Evolutionary conservation across 768 basidiomycete genomes (phyloP), one percentile per base, ranked within the genome.

Genomic region (Scleroderma citrinum): DNA sequence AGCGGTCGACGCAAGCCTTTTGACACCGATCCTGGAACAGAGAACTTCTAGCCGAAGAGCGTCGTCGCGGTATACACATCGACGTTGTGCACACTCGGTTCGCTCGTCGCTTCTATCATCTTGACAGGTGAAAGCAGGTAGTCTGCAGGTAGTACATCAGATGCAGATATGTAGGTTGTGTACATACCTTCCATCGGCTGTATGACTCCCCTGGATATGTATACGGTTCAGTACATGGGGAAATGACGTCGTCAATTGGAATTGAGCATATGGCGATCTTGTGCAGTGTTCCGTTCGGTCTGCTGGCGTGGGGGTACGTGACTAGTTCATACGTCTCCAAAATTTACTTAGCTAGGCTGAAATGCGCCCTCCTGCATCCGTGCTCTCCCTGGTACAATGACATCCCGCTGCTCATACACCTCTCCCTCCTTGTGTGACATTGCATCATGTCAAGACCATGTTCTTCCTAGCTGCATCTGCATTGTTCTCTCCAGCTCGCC

Each of bases 1-100:
- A 6, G 73, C 73, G n/a, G 75, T 76, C 2, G 78, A 80, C 46
- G 73, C 82, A 1, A 73, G 73, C 0, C 77, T 80, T 55, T 59
- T 82, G 11, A 72, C 35, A 66, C 74, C 40, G 69, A 37, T 29
- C 3, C 59, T 40, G 47, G 29, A 10, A 7, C 16, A 14, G 7
- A 32, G 30, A 13, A 42, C 12, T 30, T 7, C 24, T 44, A 38
- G 8, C 8, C 26, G 8, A 8, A 5, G 26, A 8, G 5, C 26
- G 26, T 59, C 32, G 63, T 73, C 13, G 57, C 69, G 7, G 66
- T 66, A 47, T 75, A 72, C 38, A 46, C 70, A 7, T 76, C 75
- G 1, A 64, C 64, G 8, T 46, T 72, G 7, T 58, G 65, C 23
- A 65, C 62, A 41, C 51, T 72, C 24, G 67, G 65, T 2, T 65